Conservation (phyloP, 139 green algal species). For the Dunaliella primolecta region DNA sequence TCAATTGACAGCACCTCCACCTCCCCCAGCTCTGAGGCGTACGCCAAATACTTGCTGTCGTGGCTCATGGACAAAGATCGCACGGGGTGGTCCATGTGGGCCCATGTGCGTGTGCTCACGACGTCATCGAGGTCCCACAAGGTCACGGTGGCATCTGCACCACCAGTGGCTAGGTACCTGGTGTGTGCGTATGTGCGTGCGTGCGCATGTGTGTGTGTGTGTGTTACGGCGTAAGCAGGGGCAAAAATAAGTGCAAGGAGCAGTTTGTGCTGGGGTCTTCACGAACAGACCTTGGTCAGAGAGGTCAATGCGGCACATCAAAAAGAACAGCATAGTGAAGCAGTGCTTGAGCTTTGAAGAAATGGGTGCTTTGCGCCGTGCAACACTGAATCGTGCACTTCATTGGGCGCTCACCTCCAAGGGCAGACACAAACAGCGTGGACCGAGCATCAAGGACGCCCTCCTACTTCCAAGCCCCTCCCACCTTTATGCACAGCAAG, state of each 20-base stretch:
- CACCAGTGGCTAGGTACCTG: slow-evolving; percentile 29
- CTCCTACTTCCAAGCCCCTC: too few relatives aligned
- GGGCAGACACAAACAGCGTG: too few relatives aligned
- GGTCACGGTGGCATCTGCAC: slow-evolving; percentile 21
- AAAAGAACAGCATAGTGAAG: too few relatives aligned
- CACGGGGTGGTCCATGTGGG: slow-evolving; percentile 32
- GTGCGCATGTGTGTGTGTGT: neutral
- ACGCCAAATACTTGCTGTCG: slow-evolving; percentile 27
- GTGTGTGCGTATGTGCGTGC: neutral
- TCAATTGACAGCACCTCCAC: neutral
- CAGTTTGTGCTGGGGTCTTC: neutral
- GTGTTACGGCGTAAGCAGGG: neutral
- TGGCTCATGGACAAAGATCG: slow-evolving; percentile 19
- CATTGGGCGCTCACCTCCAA: too few relatives aligned
- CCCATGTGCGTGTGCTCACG: slow-evolving; percentile 17
- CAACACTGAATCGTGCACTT: too few relatives aligned
- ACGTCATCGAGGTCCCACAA: slow-evolving; percentile 33
- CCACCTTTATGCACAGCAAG: too few relatives aligned
- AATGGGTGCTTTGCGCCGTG: too few relatives aligned
- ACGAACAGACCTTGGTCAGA: too few relatives aligned
- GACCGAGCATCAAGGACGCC: too few relatives aligned
- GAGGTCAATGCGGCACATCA: too few relatives aligned
- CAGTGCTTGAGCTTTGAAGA: too few relatives aligned
- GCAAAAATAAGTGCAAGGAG: neutral
- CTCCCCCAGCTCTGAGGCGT: slow-evolving; percentile 24